Evolutionary conservation across 129 eudicot genomes (phyloP).

Genomic region (Dittrichia graveolens): DNA sequence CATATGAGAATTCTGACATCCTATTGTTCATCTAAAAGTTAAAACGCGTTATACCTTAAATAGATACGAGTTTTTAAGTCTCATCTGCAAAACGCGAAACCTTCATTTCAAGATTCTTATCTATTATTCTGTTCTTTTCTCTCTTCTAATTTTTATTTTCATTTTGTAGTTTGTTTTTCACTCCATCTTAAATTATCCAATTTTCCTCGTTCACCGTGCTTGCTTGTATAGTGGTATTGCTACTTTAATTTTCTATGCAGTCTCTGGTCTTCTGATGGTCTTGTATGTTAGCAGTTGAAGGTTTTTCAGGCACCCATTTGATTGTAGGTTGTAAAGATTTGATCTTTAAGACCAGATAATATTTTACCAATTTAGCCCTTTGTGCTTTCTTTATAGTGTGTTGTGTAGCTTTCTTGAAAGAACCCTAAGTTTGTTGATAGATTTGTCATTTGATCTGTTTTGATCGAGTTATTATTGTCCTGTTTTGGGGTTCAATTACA

Average conservation of each 20-base stretch:
- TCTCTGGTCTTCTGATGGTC: background rate
- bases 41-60: constrained; percentile 26
- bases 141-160: background rate
- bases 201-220: background rate
- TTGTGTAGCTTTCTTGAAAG: constrained; percentile 20
- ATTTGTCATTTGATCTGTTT: background rate
- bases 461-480: background rate
- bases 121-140: background rate
- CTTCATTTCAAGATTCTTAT: constrained; percentile 24
- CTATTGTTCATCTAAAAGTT: constrained; percentile 6
- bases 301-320: constrained; percentile 35
- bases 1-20: background rate
- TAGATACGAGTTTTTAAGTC: background rate
- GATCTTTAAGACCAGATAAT: constrained; percentile 19
- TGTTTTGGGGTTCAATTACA: background rate
- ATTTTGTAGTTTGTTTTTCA: constrained; percentile 1
- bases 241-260: background rate
- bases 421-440: background rate
- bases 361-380: constrained; percentile 18
- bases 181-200: constrained; percentile 1
- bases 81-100: background rate
- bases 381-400: background rate
- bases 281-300: background rate
- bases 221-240: background rate
- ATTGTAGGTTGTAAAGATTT: constrained; percentile 23